Conservation (phyloP, 2,329 filamentous ascomycete genomes). For the Claviceps humidiphila region DNA sequence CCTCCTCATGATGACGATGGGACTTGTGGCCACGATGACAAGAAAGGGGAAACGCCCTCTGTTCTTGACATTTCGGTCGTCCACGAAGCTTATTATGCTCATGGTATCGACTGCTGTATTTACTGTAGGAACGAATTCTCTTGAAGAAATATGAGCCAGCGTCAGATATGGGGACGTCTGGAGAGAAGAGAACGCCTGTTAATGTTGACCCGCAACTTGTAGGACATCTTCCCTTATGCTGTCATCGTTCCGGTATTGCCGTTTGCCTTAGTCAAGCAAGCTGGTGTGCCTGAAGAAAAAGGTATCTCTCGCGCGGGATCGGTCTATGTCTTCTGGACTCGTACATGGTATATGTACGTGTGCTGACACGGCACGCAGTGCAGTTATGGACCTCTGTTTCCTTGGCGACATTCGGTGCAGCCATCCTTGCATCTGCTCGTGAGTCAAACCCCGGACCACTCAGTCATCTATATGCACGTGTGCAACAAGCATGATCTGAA, state of each 20-base stretch:
- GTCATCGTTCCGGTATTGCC: constrained; percentile 22
- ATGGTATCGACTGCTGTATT: constrained; percentile 22
- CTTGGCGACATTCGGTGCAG: constrained; percentile 19
- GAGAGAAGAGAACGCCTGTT: neutral
- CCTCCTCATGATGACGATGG: constrained; percentile 8
- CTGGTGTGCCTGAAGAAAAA: constrained; percentile 12
- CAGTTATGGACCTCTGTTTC: constrained; percentile 24
- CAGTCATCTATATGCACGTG: neutral
- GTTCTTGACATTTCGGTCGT: constrained; percentile 18
- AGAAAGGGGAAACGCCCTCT: constrained; percentile 13
- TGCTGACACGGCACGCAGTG: constrained; percentile 7
- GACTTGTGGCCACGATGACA: constrained; percentile 6
- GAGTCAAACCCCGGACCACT: constrained; percentile 3
- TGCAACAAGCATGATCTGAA: neutral
- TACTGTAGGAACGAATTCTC: constrained; percentile 12
- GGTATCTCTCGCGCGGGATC: constrained; percentile 3
- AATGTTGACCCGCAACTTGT: neutral
- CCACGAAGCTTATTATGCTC: constrained; percentile 18
- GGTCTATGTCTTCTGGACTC: neutral
- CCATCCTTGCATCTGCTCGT: constrained; percentile 19
- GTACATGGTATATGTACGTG: too few species aligned
- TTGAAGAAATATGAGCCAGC: neutral
- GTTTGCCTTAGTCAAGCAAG: constrained; percentile 16
- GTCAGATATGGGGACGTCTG: too few species aligned
- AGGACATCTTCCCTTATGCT: constrained; percentile 23